Conservation (phyloP, 345 rosid genomes). For the Ailanthus altissimus region DNA sequence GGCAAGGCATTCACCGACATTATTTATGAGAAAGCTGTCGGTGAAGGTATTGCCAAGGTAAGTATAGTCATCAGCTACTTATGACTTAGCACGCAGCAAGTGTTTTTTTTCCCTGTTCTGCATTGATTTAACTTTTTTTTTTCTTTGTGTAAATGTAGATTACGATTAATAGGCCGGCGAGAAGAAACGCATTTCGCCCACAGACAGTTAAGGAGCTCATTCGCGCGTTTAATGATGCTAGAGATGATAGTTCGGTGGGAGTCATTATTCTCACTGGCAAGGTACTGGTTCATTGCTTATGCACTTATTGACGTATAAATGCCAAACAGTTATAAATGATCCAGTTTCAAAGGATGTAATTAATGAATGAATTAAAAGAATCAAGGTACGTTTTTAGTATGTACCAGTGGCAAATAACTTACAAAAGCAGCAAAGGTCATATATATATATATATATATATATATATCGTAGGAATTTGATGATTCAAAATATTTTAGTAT, state of each 20-base stretch:
- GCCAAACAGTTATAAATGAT: neutral
- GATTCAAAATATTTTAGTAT: too few species aligned
- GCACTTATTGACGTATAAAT: neutral
- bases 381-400: neutral
- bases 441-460: too few species aligned
- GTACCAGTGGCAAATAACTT: neutral
- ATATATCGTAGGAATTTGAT: too few species aligned
- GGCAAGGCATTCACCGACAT: constrained; percentile 63
- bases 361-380: neutral
- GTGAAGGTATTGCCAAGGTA: constrained; percentile 91
- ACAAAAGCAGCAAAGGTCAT: neutral
- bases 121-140: neutral
- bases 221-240: constrained; percentile 77
- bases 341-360: neutral
- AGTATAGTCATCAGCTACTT: neutral
- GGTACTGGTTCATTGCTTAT: constrained; percentile 36
- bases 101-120: neutral
- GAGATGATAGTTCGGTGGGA: constrained; percentile 75
- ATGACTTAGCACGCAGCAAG: neutral
- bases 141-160: constrained; percentile 41
- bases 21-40: constrained; percentile 77
- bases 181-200: constrained; percentile 80
- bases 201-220: constrained; percentile 78
- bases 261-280: constrained; percentile 87
- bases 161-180: constrained; percentile 81